Conservation (phyloP, 495 filamentous ascomycete species). For the Cudoniella acicularis region DNA sequence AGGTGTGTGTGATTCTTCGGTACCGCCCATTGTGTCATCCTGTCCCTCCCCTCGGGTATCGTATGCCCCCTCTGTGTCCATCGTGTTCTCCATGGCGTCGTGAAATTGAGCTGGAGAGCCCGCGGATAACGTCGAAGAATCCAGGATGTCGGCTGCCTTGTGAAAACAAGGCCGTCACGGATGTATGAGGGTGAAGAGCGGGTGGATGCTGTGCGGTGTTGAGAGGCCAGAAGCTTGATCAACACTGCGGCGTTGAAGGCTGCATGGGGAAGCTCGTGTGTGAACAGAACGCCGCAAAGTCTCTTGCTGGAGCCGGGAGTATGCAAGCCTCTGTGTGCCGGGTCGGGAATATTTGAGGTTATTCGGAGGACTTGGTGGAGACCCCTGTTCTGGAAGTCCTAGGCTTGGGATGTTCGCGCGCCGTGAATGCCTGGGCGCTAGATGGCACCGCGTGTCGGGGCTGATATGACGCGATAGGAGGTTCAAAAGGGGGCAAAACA, state of each 20-base stretch:
- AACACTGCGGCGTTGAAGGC: conserved; percentile 13
- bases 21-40: conserved; percentile 22
- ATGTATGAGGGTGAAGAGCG: background rate
- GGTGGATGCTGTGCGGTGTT: background rate
- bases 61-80: conserved; percentile 31
- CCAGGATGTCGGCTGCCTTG: conserved; percentile 33
- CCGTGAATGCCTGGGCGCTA: conserved; percentile 12
- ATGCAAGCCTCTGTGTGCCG: too few species aligned
- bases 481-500: background rate
- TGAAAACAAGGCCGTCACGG: background rate
- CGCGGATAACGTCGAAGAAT: conserved; percentile 43
- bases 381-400: conserved; percentile 3
- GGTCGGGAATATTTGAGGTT: conserved; percentile 18
- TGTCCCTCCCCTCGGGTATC: conserved; percentile 14
- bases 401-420: background rate
- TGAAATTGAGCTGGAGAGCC: conserved; percentile 48
- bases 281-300: background rate
- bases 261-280: conserved; percentile 6
- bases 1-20: conserved; percentile 23
- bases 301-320: too few species aligned
- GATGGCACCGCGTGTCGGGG: conserved; percentile 8
- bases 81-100: conserved; percentile 46
- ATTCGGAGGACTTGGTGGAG: conserved; percentile 14
- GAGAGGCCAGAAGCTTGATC: conserved; percentile 1
- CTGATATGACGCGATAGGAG: conserved; percentile 10